Base-by-base conservation (phyloP, 345 rosid species). In the Ricinus communis region DNA sequence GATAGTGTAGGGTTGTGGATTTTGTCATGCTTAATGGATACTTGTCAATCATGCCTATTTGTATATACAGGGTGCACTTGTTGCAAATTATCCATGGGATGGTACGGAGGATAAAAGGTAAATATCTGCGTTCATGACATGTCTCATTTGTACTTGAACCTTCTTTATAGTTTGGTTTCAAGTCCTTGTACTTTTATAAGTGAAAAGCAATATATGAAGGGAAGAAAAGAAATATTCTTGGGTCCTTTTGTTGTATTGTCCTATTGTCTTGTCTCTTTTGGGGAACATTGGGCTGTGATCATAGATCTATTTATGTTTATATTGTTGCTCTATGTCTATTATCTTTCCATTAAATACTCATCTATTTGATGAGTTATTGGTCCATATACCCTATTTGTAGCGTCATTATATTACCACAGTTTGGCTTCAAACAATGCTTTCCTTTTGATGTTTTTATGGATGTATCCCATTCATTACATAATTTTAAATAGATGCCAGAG, bases 71-170 rank as follows among this genome's bases (percentile, higher is more conserved):
- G 99, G 99, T 71, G 97, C 98, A 24, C 88, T 90, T 51, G 98
- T 90, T 54, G 99, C 98, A 81, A 95, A 95, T 80, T 89, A 92
- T 84, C 99, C 99, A 14, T 92, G 99, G 99, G 99, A 92, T 83
- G 97, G 94, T 57, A 89, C 93, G 1, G 79, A 69, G 77, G 90
- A 95, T 77, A 83, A 65, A 79, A 82, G 93, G 99, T 92, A 81
- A 69, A 63, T 54, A 47, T 66, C 36, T 61, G 31, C 45, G 1
- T 62, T 57, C 38, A 28, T 31, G 69, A 65, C 46, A 51, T 54
- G 51, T 61, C 56, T 59, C 2, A 25, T 68, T 19, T 38, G 58
- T 22, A 22, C 47, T 16, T 68, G 45, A 50, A 50, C n/a, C 46
- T 66, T 52, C 38, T 66, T 33, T 41, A n/a, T 51, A 16, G 30